A percentile compares a stretch with the other conserved stretches of the same genome.
These are phyloP conservation scores for Helminthosporium solani DNA, from an alignment of 2,329 filamentous ascomycete species.

Conservation along the genomic window DNA sequence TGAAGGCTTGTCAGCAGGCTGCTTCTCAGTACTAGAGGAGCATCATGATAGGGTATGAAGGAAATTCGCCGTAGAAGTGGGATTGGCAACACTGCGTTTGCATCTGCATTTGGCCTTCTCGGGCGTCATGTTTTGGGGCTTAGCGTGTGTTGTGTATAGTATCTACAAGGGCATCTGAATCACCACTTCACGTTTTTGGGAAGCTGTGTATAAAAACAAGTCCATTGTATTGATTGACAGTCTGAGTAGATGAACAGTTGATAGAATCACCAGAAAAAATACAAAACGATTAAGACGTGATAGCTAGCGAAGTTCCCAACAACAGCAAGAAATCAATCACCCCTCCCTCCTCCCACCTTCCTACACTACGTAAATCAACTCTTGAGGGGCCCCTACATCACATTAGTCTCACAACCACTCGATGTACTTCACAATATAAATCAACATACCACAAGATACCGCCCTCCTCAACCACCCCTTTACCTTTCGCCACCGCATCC, in stretches of 20 bases:
- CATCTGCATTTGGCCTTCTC: not conserved
- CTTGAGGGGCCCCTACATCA: too few species aligned
- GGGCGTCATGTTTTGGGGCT: not conserved
- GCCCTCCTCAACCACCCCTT: not conserved
- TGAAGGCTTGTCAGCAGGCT: constrained; percentile 58
- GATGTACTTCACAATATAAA: too few species aligned
- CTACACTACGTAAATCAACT: too few species aligned
- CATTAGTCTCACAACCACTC: too few species aligned
- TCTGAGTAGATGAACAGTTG: too few species aligned
- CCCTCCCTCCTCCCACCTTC: too few species aligned
- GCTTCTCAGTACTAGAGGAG: constrained; percentile 49
- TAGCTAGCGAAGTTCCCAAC: too few species aligned
- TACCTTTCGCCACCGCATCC: not conserved
- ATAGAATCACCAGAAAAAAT: too few species aligned
- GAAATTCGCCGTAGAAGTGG: not conserved
- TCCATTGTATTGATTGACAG: too few species aligned
- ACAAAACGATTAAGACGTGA: too few species aligned
- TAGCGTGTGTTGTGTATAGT: not conserved
- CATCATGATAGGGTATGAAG: not conserved
- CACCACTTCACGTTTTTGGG: not conserved
- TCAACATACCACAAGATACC: not conserved
- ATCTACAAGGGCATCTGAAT: not conserved
- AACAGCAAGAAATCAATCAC: too few species aligned
- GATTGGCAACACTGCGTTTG: not conserved
- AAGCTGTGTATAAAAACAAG: too few species aligned